phyloP scores from a whole-genome alignment of 2,329 filamentous ascomycete genomes.

The Ophiostoma himal-ulmi region DNA sequence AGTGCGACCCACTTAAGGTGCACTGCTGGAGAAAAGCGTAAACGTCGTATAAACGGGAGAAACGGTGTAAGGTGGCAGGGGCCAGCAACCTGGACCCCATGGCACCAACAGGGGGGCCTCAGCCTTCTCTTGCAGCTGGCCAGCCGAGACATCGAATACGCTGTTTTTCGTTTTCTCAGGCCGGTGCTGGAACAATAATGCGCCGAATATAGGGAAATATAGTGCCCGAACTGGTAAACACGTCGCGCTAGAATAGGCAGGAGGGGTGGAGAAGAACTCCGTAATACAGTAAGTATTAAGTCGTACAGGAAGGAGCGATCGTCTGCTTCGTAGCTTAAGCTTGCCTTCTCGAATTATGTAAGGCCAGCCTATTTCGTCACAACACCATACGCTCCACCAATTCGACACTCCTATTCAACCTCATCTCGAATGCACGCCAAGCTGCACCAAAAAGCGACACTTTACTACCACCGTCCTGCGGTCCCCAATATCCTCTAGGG shows the following conservation, averaged over 20 bases:
- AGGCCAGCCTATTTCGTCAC: slow-evolving; percentile 1
- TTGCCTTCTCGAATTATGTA: slow-evolving; percentile 2
- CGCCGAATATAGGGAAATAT: slow-evolving; percentile 8
- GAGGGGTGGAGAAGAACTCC: slow-evolving; percentile 18
- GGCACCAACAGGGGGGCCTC: background rate
- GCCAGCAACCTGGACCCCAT: background rate
- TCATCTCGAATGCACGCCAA: background rate
- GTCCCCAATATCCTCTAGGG: background rate
- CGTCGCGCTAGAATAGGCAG: slow-evolving; percentile 23
- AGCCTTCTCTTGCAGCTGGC: background rate
- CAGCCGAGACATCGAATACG: background rate
- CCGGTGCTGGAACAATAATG: slow-evolving; percentile 21
- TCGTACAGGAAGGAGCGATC: background rate
- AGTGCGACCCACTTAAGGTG: slow-evolving; percentile 2
- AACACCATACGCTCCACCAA: background rate
- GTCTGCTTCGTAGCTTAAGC: background rate
- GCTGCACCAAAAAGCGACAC: background rate
- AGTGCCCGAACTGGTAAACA: slow-evolving; percentile 14
- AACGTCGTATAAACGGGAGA: background rate
- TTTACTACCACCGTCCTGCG: background rate
- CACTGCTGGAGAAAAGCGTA: slow-evolving; percentile 5
- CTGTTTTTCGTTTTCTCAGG: background rate
- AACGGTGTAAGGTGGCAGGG: background rate
- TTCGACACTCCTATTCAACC: slow-evolving; percentile 5
- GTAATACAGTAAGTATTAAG: background rate